A percentile compares a stretch with the other conserved stretches of the same genome.
Conservation (phyloP, 2,329 filamentous ascomycete genomes). For the Colletotrichum spaethianum region DNA sequence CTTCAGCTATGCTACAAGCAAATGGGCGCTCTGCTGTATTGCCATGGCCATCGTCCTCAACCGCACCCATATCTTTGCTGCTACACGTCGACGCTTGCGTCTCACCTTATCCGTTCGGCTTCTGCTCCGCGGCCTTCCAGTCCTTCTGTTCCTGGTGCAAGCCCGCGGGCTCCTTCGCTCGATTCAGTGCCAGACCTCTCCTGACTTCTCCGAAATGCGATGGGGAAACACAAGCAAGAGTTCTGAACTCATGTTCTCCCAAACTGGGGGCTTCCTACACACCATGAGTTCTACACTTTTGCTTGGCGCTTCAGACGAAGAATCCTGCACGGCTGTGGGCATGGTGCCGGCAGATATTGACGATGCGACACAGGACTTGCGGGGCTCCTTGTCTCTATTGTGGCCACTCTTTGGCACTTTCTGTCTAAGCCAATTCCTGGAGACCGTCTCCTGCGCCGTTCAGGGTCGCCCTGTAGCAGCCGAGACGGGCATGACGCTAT, state of each 20-base stretch:
- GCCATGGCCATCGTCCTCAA: conserved; percentile 90
- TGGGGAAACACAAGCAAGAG: conserved; percentile 78
- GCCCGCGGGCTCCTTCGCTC: conserved; percentile 81
- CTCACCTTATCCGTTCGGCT: conserved; percentile 82
- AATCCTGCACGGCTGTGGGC: conserved; percentile 80
- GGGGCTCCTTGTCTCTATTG: conserved; percentile 82
- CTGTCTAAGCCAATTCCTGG: conserved; percentile 86
- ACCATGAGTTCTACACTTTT: conserved; percentile 79
- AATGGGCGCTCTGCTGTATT: conserved; percentile 92
- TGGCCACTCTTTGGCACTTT: conserved; percentile 83
- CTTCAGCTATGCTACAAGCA: conserved; percentile 90
- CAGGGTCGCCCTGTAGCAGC: conserved; percentile 85
- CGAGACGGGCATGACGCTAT: conserved; percentile 95
- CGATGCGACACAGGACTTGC: conserved; percentile 68
- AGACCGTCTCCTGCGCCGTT: conserved; percentile 89
- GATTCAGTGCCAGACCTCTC: conserved; percentile 91
- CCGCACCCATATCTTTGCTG: conserved; percentile 93
- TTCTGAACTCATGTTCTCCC: conserved; percentile 78
- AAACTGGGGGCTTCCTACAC: conserved; percentile 79
- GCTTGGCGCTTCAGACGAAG: conserved; percentile 79
- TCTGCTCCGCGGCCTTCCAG: conserved; percentile 78
- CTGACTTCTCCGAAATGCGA: conserved; percentile 77
- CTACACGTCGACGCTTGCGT: conserved; percentile 84
- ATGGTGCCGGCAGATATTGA: conserved; percentile 76
- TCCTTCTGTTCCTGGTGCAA: conserved; percentile 79